Evolutionary conservation across 2,329 filamentous ascomycete species (phyloP).

Genomic region (Penicillium rolfsii): DNA sequence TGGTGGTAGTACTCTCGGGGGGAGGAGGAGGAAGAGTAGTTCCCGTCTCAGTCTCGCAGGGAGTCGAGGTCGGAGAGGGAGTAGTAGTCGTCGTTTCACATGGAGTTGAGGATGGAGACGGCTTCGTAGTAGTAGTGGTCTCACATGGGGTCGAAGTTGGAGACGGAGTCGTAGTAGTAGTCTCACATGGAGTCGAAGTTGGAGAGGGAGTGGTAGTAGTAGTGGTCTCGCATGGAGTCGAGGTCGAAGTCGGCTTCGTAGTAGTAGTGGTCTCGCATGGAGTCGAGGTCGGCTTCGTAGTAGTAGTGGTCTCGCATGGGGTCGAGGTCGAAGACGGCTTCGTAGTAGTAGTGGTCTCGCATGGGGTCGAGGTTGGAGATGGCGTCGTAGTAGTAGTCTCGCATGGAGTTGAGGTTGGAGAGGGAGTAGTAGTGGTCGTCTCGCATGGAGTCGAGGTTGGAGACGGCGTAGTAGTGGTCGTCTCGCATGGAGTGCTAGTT

Average conservation of each 20-base stretch:
- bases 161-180: constrained; percentile 9
- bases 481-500: constrained; percentile 16
- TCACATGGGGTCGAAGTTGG: constrained; percentile 1
- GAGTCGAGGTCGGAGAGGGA: background rate
- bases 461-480: constrained; percentile 15
- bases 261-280: background rate
- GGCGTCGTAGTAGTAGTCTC: constrained; percentile 12
- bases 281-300: background rate
- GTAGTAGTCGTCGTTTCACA: background rate
- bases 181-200: constrained; percentile 14
- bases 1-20: constrained; percentile 13
- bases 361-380: constrained; percentile 8
- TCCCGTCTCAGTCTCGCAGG: constrained; percentile 17
- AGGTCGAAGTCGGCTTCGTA: background rate
- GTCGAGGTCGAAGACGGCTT: background rate
- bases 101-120: background rate
- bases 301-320: background rate
- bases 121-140: background rate
- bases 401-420: constrained; percentile 12
- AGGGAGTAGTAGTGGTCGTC: constrained; percentile 8
- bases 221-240: background rate
- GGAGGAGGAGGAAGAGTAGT: background rate
- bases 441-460: constrained; percentile 17
- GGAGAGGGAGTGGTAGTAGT: background rate
- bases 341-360: background rate